A percentile compares a stretch with the other conserved stretches of the same genome.
Evolutionary conservation across 805 yeast genomes (phyloP).

Genomic region (Saccharomycopsis selenospora): DNA sequence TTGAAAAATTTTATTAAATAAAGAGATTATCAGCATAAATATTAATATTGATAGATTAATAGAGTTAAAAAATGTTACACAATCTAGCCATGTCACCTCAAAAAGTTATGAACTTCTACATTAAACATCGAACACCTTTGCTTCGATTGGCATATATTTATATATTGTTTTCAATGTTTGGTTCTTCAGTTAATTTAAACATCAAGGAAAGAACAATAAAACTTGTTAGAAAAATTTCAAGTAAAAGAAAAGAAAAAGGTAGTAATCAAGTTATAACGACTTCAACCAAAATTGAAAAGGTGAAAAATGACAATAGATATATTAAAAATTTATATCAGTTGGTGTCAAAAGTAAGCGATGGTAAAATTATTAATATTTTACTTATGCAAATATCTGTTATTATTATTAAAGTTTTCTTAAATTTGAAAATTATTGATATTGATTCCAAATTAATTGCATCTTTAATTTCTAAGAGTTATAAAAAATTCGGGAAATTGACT

Average conservation of each 20-base stretch:
- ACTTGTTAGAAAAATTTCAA: too few relatives aligned
- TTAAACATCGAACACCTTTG: background rate
- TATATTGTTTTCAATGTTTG: constrained; percentile 16
- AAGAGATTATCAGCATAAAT: too few relatives aligned
- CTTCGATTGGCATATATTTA: constrained; percentile 8
- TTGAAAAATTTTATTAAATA: too few relatives aligned
- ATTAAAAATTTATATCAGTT: constrained; percentile 15
- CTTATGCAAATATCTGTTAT: constrained; percentile 51
- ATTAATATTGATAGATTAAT: too few relatives aligned
- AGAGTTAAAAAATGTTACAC: too few relatives aligned
- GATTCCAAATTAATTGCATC: constrained; percentile 84
- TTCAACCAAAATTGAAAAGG: constrained; percentile 13
- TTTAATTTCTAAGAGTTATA: constrained; percentile 62
- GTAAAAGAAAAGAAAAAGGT: constrained; percentile 14
- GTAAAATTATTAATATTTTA: constrained; percentile 30
- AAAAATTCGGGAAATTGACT: constrained; percentile 53
- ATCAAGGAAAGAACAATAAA: constrained; percentile 18
- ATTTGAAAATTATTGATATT: constrained; percentile 75
- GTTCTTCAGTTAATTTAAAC: constrained; percentile 17
- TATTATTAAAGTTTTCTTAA: constrained; percentile 60
- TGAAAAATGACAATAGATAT: constrained; percentile 11
- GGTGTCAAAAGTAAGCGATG: constrained; percentile 8
- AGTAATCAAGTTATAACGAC: constrained; percentile 10
- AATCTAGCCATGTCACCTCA: too few relatives aligned
- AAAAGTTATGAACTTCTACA: background rate